Base-by-base conservation (phyloP, 768 basidiomycete genomes). In the Mycena belliarum region DNA sequence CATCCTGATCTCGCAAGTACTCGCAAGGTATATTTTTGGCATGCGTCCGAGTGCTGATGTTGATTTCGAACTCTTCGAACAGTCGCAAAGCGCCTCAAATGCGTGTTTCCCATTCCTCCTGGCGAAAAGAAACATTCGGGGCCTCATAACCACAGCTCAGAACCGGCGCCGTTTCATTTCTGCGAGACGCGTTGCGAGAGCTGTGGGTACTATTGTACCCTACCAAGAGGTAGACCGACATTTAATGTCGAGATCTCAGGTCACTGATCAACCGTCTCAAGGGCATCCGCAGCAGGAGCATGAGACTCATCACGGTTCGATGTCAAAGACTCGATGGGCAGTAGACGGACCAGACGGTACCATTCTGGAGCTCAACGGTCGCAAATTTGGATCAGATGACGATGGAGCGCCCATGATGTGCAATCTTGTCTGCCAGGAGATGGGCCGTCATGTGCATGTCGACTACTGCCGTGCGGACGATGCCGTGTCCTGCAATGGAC, bases 321-420 rank as follows among this genome's bases (percentile, higher is more conserved):
- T 86, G 84, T 80, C 82, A 0, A 75, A 71, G 53, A 80, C 82
- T 0, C 73, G 74, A 40, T 87, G 86, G 86, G 72, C 79, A 0
- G 65, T 86, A 4, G 82, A 85, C 50, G 81, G 79, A 1, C 76
- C 77, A 1, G 79, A 83, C 9, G 82, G 76, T 18, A 75, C 73
- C 2, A 67, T 71, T 2, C 53, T 85, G 0, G 86, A 87, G 60
- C 69, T 86, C 4, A 77, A 80, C 55, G 85, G 85, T 3, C 77
- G 77, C 54, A 80, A 75, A 57, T 87, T 84, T 65, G 81, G 76
- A 16, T 61, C 78, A 0, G 75, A 77, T 23, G 82, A 84, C 49
- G 80, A 82, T 41, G 83, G 85, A 9, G 83, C 83, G 0, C 85
- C 85, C 0, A 83, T 86, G 81, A 75, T 86, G 74, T 86, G 86